phyloP scores from a whole-genome alignment of 2,329 filamentous ascomycete species.

The Pseudofabraea citricarpa region DNA sequence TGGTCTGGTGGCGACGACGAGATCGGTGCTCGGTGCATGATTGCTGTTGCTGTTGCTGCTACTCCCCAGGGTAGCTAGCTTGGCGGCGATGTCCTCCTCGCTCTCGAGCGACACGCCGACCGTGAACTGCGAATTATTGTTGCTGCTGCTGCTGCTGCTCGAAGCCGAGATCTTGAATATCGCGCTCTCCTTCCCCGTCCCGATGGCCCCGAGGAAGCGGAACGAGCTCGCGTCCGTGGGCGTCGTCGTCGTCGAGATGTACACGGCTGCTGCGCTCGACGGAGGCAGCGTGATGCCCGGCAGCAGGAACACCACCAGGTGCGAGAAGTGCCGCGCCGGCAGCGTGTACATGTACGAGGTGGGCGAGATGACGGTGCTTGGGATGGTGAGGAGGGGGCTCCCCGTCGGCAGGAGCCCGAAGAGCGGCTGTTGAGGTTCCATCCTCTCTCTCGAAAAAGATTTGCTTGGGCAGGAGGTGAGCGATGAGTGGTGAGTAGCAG shows the following conservation, averaged over 20 bases:
- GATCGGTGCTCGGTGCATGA: neutral
- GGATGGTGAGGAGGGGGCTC: conserved; percentile 49
- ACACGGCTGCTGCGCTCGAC: conserved; percentile 81
- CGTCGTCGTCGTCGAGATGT: conserved; percentile 57
- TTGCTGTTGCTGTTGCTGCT: conserved; percentile 26
- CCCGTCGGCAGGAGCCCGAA: conserved; percentile 48
- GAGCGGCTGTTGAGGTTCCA: too few relatives aligned
- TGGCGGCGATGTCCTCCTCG: conserved; percentile 62
- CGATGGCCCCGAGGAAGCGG: conserved; percentile 82
- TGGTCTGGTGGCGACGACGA: neutral
- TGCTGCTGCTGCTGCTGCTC: conserved; percentile 15
- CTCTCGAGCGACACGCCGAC: conserved; percentile 82
- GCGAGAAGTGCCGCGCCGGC: conserved; percentile 55
- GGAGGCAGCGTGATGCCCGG: conserved; percentile 70
- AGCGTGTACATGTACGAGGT: conserved; percentile 54
- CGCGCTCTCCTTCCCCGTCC: conserved; percentile 83
- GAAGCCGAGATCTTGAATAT: conserved; percentile 70
- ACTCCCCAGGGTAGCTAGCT: conserved; percentile 56
- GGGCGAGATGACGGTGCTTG: conserved; percentile 46
- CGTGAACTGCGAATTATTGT: conserved; percentile 44
- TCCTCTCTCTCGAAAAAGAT: too few relatives aligned
- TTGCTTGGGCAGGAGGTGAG: too few relatives aligned
- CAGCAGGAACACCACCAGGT: conserved; percentile 85
- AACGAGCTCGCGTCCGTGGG: conserved; percentile 45
- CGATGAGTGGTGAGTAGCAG: too few relatives aligned